Percentiles rank a stretch among this genome's conserved stretches.
Conservation (phyloP, 805 yeast genomes). For the Kazachstania psychrophila region DNA sequence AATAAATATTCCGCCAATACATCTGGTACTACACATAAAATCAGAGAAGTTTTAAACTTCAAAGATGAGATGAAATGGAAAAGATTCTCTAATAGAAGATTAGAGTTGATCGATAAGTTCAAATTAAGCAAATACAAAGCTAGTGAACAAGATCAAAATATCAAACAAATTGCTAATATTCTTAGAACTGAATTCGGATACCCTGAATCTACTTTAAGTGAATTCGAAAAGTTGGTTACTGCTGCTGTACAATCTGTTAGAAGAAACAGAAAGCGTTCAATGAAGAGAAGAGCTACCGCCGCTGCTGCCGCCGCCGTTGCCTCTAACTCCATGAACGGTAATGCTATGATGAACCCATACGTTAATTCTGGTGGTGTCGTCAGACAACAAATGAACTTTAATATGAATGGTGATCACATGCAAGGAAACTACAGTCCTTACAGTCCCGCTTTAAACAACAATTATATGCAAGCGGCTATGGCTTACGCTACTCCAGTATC, state of each 20-base stretch:
- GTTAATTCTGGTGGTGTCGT: background rate
- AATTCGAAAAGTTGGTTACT: slow-evolving; percentile 81
- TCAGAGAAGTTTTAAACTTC: slow-evolving; percentile 51
- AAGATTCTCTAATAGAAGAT: slow-evolving; percentile 72
- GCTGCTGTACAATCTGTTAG: slow-evolving; percentile 92
- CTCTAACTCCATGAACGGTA: background rate
- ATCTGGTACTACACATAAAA: slow-evolving; percentile 34
- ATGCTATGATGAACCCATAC: background rate
- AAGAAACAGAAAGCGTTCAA: slow-evolving; percentile 68
- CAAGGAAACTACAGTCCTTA: background rate
- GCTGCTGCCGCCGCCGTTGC: slow-evolving; percentile 1
- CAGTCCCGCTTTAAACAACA: background rate
- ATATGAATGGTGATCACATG: background rate
- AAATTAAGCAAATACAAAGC: slow-evolving; percentile 61
- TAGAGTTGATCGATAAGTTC: slow-evolving; percentile 75
- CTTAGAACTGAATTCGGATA: slow-evolving; percentile 72
- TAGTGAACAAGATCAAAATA: slow-evolving; percentile 80
- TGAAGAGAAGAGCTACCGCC: slow-evolving; percentile 24
- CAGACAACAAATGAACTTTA: slow-evolving; percentile 1
- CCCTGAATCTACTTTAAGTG: slow-evolving; percentile 45
- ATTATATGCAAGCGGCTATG: background rate
- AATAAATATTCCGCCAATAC: slow-evolving; percentile 2
- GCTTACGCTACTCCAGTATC: background rate
- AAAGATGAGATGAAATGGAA: slow-evolving; percentile 80
- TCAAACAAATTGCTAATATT: slow-evolving; percentile 64